Base-by-base conservation (phyloP, 1,284 basidiomycete genomes). In the Austropuccinia psidii region DNA sequence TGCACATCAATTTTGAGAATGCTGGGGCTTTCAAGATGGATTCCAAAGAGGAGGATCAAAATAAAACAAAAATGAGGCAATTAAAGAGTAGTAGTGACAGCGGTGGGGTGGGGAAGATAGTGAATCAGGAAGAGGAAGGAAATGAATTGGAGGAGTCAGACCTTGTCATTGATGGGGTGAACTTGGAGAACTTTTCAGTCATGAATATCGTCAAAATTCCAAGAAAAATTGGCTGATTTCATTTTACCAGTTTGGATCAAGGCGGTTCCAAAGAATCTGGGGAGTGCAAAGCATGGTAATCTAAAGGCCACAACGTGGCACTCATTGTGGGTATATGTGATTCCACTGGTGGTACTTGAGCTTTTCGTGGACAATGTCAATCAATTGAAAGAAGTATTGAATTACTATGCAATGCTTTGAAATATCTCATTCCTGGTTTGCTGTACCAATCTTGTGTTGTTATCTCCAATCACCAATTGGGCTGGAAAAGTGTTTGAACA, bases 231-330 rank as follows among this genome's bases (percentile, higher is more conserved):
- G 41, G 45, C 33, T 21, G 35, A 58, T 17, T 52, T 70, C 4
- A 24, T 60, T 2, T 27, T 69, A 17, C 66, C 66, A 7, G 39
- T 54, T 27, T 35, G 66, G n/a, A 54, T 58, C 15, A 33, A 33
- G n/a, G 37, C 19, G 31, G 21, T 69, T n/a, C 57, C 68, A 24
- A 13, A 41, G 11, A 70, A 70, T n/a, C 27, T 70, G 58, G 67
- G 55, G 37, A 43, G 33, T 24, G 21, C 37, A 70, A 70, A 60
- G n/a, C 52, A 70, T 49, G 67, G 50, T 2, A 60, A 58, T 13
- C 29, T 70, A 19, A 60, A 29, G 27, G 67, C 55, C 4, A 21
- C 55, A 19, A 31, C 57, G 33, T 70, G 67, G 67, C 35, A 57
- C 55, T 21, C 54, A 29, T 33, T 61, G 4, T 72, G 60, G 60